Evolutionary conservation across 2,329 filamentous ascomycete genomes (phyloP), one percentile per base, ranked within the genome.

Genomic region (Fusarium chuoi): DNA sequence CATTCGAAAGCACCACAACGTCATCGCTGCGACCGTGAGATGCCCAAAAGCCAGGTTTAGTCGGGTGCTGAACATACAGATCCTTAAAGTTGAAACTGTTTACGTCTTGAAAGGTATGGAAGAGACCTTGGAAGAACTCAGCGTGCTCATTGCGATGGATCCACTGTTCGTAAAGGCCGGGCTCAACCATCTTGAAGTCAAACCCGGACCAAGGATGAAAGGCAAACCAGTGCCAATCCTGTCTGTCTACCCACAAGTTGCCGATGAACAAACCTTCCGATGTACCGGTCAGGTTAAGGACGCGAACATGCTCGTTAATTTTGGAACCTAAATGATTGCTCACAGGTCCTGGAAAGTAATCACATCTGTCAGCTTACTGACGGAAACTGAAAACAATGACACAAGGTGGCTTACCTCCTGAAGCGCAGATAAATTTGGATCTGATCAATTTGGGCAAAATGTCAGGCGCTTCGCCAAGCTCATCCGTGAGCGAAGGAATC

Each of bases 371-470:
- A 49, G 46, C 22, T n/a, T 18, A 49, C 20, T 13, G 3, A 12
- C 3, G 3, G 0, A 33, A 49, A 49, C 7, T 5, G 10, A 49
- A 33, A 4, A 1, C 2, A 3, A n/a, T 9, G 46, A 22, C 28
- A 30, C 28, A 2, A n/a, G n/a, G n/a, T n/a, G n/a, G n/a, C 46
- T 49, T 33, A 41, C 63, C 63, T 8, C 41, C 46, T 1, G 48
- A 84, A 24, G 81, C 81, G 39, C 81, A 82, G 22, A 82, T 80
- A 26, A 82, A 82, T 62, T 82, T 82, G 1, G 81, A 81, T 4
- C 4, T 69, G 28, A 60, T 73, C 68, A 60, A 82, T 62, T 60
- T 82, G 81, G 42, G 73, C 71, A 83, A 65, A 0, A 83, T 69
- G 6, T 80, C 80, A 70, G 81, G 11, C 67, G 78, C 63, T 81